Evolutionary conservation across 2,329 filamentous ascomycete species (phyloP).

Genomic region (Penicillium verrucosum): DNA sequence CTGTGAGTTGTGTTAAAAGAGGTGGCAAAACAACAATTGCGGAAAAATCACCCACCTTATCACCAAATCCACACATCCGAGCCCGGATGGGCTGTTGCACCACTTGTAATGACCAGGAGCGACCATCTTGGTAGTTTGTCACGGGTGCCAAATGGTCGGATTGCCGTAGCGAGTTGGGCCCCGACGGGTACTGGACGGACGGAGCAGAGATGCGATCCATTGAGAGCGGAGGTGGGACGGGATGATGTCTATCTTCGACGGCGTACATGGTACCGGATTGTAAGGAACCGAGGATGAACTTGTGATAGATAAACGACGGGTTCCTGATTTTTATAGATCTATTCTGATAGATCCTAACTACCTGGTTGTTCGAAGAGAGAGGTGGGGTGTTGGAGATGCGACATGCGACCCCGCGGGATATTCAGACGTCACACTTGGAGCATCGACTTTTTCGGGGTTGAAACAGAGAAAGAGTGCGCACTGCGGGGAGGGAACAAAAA

Average conservation of each 20-base stretch:
- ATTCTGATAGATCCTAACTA: constrained; percentile 1
- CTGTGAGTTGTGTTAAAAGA: constrained; percentile 45
- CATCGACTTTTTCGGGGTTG: constrained; percentile 27
- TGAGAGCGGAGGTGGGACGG: constrained; percentile 37
- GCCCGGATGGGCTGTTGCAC: constrained; percentile 89
- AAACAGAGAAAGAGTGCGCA: background rate
- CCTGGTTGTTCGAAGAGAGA: background rate
- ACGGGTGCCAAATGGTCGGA: constrained; percentile 39
- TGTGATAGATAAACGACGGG: constrained; percentile 11
- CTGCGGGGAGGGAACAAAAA: background rate
- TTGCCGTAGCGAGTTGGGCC: constrained; percentile 31
- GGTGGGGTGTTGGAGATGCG: constrained; percentile 13
- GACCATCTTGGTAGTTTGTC: constrained; percentile 42
- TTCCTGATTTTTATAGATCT: constrained; percentile 8
- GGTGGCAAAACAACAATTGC: background rate
- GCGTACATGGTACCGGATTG: constrained; percentile 37
- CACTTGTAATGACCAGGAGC: constrained; percentile 64
- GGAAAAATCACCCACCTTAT: constrained; percentile 65
- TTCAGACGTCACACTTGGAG: constrained; percentile 28
- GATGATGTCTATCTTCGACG: constrained; percentile 38
- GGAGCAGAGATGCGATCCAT: constrained; percentile 41
- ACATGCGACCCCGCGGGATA: constrained; percentile 27
- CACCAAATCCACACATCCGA: constrained; percentile 97
- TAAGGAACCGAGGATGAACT: constrained; percentile 24
- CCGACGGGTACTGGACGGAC: constrained; percentile 37